phyloP scores from a whole-genome alignment of 1,284 basidiomycete species.

The Ceratobasidium theobromae region DNA sequence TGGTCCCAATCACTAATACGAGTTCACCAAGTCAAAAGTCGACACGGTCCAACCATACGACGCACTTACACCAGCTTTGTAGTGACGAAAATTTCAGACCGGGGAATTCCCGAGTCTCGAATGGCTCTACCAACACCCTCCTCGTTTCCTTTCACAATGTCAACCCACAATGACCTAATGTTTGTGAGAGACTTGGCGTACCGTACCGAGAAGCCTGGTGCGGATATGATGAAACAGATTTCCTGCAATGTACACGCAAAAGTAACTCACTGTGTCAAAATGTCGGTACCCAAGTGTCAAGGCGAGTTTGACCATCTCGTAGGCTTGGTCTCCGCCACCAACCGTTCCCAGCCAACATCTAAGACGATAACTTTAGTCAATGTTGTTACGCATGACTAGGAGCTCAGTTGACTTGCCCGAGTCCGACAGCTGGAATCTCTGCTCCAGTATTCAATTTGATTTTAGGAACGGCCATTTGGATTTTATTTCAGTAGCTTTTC shows the following conservation, averaged over 20 bases:
- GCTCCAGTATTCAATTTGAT: conserved; percentile 38
- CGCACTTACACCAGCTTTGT: conserved; percentile 38
- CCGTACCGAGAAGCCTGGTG: conserved; percentile 16
- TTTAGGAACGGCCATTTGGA: background rate
- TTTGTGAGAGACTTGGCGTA: background rate
- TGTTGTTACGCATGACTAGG: background rate
- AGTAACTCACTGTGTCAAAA: conserved; percentile 31
- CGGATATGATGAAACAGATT: no score
- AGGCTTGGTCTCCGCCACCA: conserved; percentile 36
- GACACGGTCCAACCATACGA: background rate
- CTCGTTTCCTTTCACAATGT: conserved; percentile 37
- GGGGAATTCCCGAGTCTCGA: conserved; percentile 47
- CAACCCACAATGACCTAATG: background rate
- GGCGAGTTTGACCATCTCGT: conserved; percentile 37
- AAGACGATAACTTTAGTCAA: background rate
- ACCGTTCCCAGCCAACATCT: conserved; percentile 39
- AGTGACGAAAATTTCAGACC: conserved; percentile 52
- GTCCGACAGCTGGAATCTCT: conserved; percentile 41
- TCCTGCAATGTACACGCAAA: background rate
- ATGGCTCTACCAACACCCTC: conserved; percentile 49
- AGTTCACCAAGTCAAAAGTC: conserved; percentile 8
- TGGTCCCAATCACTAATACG: conserved; percentile 44
- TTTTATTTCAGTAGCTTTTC: background rate
- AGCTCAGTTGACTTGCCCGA: conserved; percentile 33
- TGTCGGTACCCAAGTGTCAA: conserved; percentile 36